These are phyloP conservation scores for Xylariaceae sp. DNA, from an alignment of 2,329 filamentous ascomycete genomes.

Conservation along the genomic window DNA sequence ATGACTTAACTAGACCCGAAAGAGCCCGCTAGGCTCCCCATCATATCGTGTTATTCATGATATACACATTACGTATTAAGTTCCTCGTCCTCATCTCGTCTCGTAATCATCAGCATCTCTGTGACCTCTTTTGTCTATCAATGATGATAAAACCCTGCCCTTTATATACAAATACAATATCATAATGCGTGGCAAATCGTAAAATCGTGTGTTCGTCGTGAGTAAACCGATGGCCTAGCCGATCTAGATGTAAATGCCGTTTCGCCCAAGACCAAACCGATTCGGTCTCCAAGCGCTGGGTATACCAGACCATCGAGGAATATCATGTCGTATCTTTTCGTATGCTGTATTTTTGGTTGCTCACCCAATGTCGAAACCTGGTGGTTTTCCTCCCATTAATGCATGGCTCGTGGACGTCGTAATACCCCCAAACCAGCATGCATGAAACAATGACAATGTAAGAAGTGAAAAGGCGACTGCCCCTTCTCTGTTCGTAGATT, in stretches of 20 bases:
- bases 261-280: background rate
- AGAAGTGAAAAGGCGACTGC: conserved; percentile 7
- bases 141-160: background rate
- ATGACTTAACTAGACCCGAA: background rate
- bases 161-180: conserved; percentile 17
- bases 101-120: background rate
- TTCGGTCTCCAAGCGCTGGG: conserved; percentile 7
- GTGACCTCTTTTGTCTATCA: conserved; percentile 8
- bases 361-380: conserved; percentile 4
- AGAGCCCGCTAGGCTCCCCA: background rate
- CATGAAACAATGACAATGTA: conserved; percentile 16
- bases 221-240: conserved; percentile 3
- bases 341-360: conserved; percentile 5
- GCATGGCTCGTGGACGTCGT: conserved; percentile 20
- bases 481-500: conserved; percentile 3
- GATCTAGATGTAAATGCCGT: background rate
- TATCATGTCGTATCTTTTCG: conserved; percentile 13
- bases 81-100: background rate
- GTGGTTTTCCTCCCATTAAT: conserved; percentile 10
- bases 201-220: conserved; percentile 14
- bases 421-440: conserved; percentile 5
- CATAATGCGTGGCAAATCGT: conserved; percentile 19
- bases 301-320: conserved; percentile 11
- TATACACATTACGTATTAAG: background rate
- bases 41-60: background rate